Conservation (phyloP, 306 rosid species). For the Ormosia semicastrata region DNA sequence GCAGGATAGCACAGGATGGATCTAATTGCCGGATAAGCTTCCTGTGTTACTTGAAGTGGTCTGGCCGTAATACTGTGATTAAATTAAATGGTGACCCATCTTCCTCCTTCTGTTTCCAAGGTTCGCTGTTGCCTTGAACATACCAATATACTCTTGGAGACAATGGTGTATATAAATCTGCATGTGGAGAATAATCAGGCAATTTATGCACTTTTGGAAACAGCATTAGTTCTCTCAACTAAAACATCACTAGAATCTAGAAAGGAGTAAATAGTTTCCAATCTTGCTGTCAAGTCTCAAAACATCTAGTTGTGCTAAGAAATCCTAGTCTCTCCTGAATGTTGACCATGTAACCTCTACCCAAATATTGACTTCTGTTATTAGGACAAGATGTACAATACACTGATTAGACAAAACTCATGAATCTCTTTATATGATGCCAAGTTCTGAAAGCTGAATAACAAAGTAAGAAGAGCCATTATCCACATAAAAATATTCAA, state of each 20-base stretch:
- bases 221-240: neutral
- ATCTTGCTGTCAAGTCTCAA: neutral
- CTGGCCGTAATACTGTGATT: slow-evolving; percentile 54
- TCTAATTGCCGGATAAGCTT: neutral
- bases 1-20: neutral
- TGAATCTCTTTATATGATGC: neutral
- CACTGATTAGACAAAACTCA: neutral
- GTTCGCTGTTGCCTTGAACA: slow-evolving; percentile 53
- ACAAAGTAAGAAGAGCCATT: neutral
- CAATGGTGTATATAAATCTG: slow-evolving; percentile 68
- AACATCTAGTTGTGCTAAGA: neutral
- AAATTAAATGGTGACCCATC: slow-evolving; percentile 50
- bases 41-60: slow-evolving; percentile 61
- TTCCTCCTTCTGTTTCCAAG: slow-evolving; percentile 72
- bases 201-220: neutral
- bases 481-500: neutral
- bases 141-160: slow-evolving; percentile 83
- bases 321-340: slow-evolving; percentile 19
- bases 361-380: neutral
- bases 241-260: neutral
- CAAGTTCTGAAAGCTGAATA: neutral
- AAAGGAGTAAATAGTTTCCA: neutral
- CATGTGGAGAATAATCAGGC: slow-evolving; percentile 16
- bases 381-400: neutral
- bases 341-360: neutral